A percentile compares a stretch with the other conserved stretches of the same genome.
Conservation (phyloP, 768 basidiomycete genomes). For the Sutorius australiensis region DNA sequence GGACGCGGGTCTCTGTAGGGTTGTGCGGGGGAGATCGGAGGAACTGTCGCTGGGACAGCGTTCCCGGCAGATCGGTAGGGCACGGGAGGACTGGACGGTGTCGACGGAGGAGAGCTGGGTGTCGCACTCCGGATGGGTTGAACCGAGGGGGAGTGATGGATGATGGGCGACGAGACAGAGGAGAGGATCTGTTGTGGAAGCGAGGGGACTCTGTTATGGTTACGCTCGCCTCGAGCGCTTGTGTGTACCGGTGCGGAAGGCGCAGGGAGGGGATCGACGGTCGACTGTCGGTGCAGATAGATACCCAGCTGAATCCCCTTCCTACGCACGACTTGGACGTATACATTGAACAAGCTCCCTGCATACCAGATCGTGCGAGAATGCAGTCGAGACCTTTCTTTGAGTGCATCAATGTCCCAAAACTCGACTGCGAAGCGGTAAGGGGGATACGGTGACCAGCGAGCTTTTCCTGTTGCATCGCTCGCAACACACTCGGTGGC, state of each 20-base stretch:
- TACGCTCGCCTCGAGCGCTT: conserved; percentile 20
- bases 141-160: conserved; percentile 46
- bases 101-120: conserved; percentile 31
- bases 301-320: conserved; percentile 81
- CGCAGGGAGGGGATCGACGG: conserved; percentile 72
- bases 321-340: conserved; percentile 84
- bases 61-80: conserved; percentile 22
- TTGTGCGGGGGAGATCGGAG: conserved; percentile 50
- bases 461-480: conserved; percentile 42
- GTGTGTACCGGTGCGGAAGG: conserved; percentile 53
- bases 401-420: conserved; percentile 77
- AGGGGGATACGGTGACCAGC: conserved; percentile 73
- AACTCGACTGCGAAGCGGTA: conserved; percentile 88
- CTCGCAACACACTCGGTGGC: conserved; percentile 39
- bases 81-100: conserved; percentile 14
- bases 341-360: conserved; percentile 84
- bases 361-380: conserved; percentile 89
- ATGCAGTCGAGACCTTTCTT: conserved; percentile 80
- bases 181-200: conserved; percentile 31
- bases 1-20: conserved; percentile 76
- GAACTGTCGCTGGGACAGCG: conserved; percentile 39
- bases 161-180: conserved; percentile 21
- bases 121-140: conserved; percentile 47
- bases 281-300: conserved; percentile 84
- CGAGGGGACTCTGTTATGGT: conserved; percentile 30